Evolutionary conservation across 306 rosid species (phyloP).

Genomic region (Mimosa pudica): DNA sequence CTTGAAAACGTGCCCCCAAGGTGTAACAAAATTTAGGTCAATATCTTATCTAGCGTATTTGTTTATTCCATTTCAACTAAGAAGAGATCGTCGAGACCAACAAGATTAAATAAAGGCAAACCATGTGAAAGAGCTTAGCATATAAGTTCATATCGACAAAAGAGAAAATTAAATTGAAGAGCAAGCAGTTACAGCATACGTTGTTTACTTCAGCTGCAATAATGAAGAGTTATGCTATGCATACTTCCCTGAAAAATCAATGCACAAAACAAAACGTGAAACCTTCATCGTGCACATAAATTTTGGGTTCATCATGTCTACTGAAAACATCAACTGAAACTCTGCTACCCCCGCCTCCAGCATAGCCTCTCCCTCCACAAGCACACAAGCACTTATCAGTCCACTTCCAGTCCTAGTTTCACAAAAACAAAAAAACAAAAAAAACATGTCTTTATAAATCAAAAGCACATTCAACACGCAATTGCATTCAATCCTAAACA

Average conservation of each 20-base stretch:
- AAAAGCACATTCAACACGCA: constrained; percentile 16
- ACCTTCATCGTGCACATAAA: constrained; percentile 51
- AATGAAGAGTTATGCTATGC: constrained; percentile 15
- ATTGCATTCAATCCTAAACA: constrained; percentile 26
- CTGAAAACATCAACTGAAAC: constrained; percentile 58
- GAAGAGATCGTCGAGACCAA: not conserved
- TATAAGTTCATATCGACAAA: constrained; percentile 2
- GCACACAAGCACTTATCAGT: constrained; percentile 52
- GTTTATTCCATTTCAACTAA: not conserved
- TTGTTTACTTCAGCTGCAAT: not conserved
- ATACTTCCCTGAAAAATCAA: constrained; percentile 17
- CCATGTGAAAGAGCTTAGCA: constrained; percentile 3
- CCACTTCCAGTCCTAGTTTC: constrained; percentile 58
- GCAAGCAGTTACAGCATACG: not conserved
- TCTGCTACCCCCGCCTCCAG: constrained; percentile 57
- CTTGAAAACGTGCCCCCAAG: not conserved
- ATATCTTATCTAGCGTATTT: not conserved
- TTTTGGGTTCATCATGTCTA: constrained; percentile 56
- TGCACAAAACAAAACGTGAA: constrained; percentile 9
- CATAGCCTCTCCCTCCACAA: constrained; percentile 55
- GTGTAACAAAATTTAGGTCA: not conserved
- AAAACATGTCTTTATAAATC: constrained; percentile 10
- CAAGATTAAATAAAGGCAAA: not conserved
- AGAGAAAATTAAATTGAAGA: not conserved
- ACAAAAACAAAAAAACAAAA: constrained; percentile 21